A percentile compares a stretch with the other conserved stretches of the same genome.
phyloP scores from a whole-genome alignment of 2,329 filamentous ascomycete genomes.

The Trichophyton benhamiae region DNA sequence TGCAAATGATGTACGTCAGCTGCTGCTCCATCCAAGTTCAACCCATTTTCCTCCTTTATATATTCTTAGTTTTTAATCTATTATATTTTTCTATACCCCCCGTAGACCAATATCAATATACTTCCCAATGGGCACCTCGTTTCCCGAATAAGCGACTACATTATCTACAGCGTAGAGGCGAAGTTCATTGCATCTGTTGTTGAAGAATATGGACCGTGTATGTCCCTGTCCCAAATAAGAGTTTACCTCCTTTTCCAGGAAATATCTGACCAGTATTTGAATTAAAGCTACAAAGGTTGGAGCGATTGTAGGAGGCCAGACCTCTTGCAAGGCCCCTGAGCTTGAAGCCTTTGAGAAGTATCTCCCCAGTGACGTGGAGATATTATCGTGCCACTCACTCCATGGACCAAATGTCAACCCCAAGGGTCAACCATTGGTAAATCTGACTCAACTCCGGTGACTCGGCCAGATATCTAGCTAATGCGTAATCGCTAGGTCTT shows the following conservation, averaged over 20 bases:
- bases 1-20: slow-evolving; percentile 63
- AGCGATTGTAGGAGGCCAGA: slow-evolving; percentile 93
- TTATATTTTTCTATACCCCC: slow-evolving; percentile 25
- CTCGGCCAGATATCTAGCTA: background rate
- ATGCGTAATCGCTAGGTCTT: slow-evolving; percentile 43
- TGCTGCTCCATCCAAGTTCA: slow-evolving; percentile 20
- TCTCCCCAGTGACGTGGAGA: slow-evolving; percentile 77
- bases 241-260: background rate
- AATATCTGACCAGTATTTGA: slow-evolving; percentile 9
- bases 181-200: slow-evolving; percentile 81
- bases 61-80: slow-evolving; percentile 5
- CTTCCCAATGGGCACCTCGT: slow-evolving; percentile 90
- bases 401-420: slow-evolving; percentile 87
- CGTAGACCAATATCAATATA: slow-evolving; percentile 74
- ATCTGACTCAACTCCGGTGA: slow-evolving; percentile 14
- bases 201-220: slow-evolving; percentile 84
- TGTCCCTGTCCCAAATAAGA: slow-evolving; percentile 25
- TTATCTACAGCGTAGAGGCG: slow-evolving; percentile 97
- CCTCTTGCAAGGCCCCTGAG: slow-evolving; percentile 94
- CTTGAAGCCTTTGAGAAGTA: slow-evolving; percentile 85
- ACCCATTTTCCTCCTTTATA: slow-evolving; percentile 6
- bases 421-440: slow-evolving; percentile 75
- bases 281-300: slow-evolving; percentile 74
- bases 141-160: slow-evolving; percentile 91
- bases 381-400: slow-evolving; percentile 90